Percentiles rank a stretch among this genome's conserved stretches.
These are phyloP conservation scores for Pseudohalonectria lignicola DNA, from an alignment of 2,329 filamentous ascomycete species.

Conservation along the genomic window DNA sequence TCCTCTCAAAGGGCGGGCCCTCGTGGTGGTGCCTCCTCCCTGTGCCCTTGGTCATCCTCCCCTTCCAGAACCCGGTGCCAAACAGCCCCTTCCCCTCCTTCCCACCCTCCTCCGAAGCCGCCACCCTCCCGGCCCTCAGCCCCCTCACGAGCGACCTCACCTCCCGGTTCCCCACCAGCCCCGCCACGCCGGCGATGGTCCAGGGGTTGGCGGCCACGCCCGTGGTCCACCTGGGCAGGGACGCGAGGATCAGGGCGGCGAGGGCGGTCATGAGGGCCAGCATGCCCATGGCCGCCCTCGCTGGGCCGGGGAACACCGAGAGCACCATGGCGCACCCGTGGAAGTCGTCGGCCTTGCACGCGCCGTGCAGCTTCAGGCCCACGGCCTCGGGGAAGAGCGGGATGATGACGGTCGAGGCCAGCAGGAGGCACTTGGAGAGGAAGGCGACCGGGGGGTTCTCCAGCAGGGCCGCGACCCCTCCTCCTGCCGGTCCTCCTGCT, in stretches of 20 bases:
- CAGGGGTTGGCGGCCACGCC: slow-evolving; percentile 22
- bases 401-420: slow-evolving; percentile 11
- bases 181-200: slow-evolving; percentile 20
- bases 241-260: slow-evolving; percentile 11
- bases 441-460: slow-evolving; percentile 1
- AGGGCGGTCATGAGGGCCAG: slow-evolving; percentile 17
- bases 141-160: slow-evolving; percentile 7
- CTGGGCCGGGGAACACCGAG: slow-evolving; percentile 12
- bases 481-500: too few relatives aligned
- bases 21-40: too few relatives aligned
- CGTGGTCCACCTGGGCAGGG: slow-evolving; percentile 16
- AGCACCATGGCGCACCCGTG: slow-evolving; percentile 18
- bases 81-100: too few relatives aligned
- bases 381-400: slow-evolving; percentile 18
- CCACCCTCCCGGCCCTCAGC: too few relatives aligned
- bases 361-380: slow-evolving; percentile 15
- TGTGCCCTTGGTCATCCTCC: too few relatives aligned
- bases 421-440: slow-evolving; percentile 1
- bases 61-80: too few relatives aligned
- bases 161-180: slow-evolving; percentile 13
- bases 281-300: slow-evolving; percentile 14
- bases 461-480: too few relatives aligned
- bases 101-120: too few relatives aligned
- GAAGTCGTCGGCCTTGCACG: slow-evolving; percentile 12
- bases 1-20: not conserved